These are phyloP conservation scores for Herpetomonas samuelpessoai DNA, from an alignment of 208 protist species.

Conservation along the genomic window DNA sequence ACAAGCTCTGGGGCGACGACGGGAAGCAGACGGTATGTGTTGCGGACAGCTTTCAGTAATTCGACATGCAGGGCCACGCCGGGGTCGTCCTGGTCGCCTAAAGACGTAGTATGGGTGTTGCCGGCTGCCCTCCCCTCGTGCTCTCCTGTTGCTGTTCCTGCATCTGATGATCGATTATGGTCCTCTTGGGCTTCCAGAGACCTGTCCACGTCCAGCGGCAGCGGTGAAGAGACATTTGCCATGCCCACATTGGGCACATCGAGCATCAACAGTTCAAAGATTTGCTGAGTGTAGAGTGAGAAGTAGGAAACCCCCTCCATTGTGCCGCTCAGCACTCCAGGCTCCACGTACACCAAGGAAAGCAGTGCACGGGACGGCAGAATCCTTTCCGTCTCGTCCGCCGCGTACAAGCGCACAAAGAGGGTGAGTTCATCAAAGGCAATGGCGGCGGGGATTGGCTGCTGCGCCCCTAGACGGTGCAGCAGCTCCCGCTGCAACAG, in stretches of 20 bases:
- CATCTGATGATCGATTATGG: too few species aligned
- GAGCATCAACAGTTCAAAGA: neutral
- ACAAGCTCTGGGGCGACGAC: neutral
- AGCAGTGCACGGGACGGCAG: neutral
- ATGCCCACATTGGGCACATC: neutral
- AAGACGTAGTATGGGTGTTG: too few species aligned
- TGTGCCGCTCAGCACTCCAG: neutral
- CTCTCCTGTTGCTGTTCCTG: too few species aligned
- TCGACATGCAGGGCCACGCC: too few species aligned
- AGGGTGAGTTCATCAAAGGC: neutral
- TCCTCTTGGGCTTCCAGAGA: too few species aligned
- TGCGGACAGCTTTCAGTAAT: neutral
- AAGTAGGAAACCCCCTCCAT: neutral
- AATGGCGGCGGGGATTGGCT: neutral
- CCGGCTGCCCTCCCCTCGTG: too few species aligned
- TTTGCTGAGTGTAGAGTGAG: neutral
- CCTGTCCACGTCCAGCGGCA: too few species aligned
- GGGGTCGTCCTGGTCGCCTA: neutral
- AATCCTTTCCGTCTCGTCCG: neutral
- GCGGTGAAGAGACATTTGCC: too few species aligned
- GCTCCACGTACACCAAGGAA: neutral
- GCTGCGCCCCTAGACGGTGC: neutral
- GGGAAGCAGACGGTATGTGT: neutral
- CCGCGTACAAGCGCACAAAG: neutral
- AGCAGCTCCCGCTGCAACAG: conserved; percentile 5